phyloP scores from a whole-genome alignment of 306 rosid species.

The cucumber (Cucumis sativus) region Cucumber_9930_V3 NC_026661.2:20041001-20041500 shows the following conservation, averaged over 20 bases:
- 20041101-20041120: not conserved
- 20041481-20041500: no score
- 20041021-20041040: no score
- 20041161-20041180: not conserved
- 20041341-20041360: not conserved
- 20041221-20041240: not conserved
- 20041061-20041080: not conserved
- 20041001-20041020: no score
- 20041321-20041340: no score
- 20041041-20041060: no score
- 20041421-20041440: not conserved
- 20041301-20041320: not conserved
- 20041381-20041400: not conserved
- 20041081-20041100: not conserved
- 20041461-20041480: no score
- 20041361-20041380: not conserved
- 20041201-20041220: slow-evolving; percentile 4
- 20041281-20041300: slow-evolving; percentile 5
- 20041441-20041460: no score
- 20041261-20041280: not conserved
- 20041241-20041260: not conserved
- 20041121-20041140: slow-evolving; percentile 3
- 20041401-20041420: not conserved
- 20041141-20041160: not conserved
- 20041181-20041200: not conserved